phyloP scores from a whole-genome alignment of 257 asterid species.

The Datura wrightii region DNA sequence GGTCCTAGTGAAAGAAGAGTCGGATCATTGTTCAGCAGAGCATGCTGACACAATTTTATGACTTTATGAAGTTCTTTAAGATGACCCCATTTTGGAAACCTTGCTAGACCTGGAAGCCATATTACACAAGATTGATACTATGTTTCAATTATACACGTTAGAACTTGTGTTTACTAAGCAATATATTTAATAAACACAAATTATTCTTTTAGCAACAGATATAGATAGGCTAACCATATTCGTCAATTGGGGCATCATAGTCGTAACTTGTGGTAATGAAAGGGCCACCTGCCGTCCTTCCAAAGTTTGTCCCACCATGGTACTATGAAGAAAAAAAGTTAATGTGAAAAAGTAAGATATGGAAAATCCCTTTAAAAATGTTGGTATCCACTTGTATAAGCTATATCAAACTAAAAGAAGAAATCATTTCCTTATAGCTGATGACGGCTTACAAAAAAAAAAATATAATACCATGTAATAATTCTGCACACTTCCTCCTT shows the following conservation, averaged over 20 bases:
- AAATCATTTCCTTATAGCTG: not conserved
- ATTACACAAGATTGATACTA: constrained; percentile 35
- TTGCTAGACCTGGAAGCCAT: constrained; percentile 72
- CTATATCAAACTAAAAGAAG: constrained; percentile 19
- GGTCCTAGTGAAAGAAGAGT: constrained; percentile 64
- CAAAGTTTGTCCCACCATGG: constrained; percentile 98
- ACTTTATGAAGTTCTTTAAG: constrained; percentile 90
- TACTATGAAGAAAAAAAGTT: constrained; percentile 50
- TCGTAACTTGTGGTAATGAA: constrained; percentile 94
- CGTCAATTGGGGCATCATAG: constrained; percentile 96
- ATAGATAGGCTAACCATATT: constrained; percentile 63
- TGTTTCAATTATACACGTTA: not conserved
- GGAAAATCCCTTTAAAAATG: constrained; percentile 1
- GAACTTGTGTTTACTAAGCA: constrained; percentile 13
- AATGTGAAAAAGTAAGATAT: not conserved
- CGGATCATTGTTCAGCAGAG: constrained; percentile 63
- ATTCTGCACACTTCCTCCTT: constrained; percentile 93
- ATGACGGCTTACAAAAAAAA: not conserved
- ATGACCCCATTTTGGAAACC: constrained; percentile 94
- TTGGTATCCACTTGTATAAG: not conserved
- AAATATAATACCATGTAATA: constrained; percentile 76
- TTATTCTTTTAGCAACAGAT: not conserved
- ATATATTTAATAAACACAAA: not conserved
- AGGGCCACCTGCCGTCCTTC: constrained; percentile 97
- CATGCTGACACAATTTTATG: constrained; percentile 72